Percentiles rank a stretch among this genome's conserved stretches.
These are phyloP conservation scores for Plasmodium coatneyi DNA, from an alignment of 169 alveolate species.

Conservation along the genomic window DNA sequence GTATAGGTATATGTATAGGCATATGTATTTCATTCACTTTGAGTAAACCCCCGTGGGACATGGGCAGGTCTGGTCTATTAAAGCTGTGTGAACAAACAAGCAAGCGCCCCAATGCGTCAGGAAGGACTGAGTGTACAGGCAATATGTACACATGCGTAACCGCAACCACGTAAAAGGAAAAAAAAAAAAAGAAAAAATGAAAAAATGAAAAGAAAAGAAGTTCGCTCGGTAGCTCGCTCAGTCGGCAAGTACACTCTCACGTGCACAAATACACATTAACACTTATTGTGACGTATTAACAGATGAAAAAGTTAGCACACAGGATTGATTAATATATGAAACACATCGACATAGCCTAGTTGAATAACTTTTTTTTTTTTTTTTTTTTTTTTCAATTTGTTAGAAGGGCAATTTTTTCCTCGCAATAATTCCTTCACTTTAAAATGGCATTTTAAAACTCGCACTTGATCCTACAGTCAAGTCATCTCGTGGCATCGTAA, in stretches of 20 bases:
- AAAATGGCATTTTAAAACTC: not conserved
- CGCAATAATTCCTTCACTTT: not conserved
- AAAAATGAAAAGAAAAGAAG: not conserved
- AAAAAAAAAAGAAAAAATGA: too few relatives aligned
- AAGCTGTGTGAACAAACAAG: not conserved
- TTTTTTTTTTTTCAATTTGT: not conserved
- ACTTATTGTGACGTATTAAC: not conserved
- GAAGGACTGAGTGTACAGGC: not conserved
- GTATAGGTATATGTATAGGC: too few relatives aligned
- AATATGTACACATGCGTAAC: not conserved
- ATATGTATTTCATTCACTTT: not conserved
- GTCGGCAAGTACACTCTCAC: not conserved
- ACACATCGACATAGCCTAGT: not conserved
- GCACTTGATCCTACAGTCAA: not conserved
- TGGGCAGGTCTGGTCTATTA: not conserved
- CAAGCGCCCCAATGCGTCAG: not conserved
- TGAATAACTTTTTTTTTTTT: not conserved
- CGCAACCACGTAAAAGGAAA: not conserved
- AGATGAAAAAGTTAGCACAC: not conserved
- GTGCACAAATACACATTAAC: not conserved
- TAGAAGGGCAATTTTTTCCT: not conserved
- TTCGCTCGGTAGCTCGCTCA: not conserved
- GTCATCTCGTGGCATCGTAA: not conserved
- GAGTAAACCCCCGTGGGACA: not conserved
- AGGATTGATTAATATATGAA: not conserved